Percentiles rank a stretch among this genome's conserved stretches.
These are phyloP conservation scores for Chaetomium sp. DNA, from an alignment of 2,329 filamentous ascomycete genomes.

Conservation along the genomic window DNA sequence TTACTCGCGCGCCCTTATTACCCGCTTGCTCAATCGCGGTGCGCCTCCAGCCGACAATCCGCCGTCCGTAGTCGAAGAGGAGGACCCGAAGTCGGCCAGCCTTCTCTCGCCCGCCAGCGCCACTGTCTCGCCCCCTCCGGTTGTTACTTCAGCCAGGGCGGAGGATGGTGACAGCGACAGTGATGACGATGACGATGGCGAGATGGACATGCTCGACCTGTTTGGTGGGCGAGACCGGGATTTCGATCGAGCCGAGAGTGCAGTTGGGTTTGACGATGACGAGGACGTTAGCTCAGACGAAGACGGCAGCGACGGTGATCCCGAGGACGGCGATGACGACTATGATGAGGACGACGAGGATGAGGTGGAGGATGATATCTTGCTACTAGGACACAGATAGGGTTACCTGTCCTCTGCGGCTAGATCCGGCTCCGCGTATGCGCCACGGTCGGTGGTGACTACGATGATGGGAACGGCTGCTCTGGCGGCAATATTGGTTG, in stretches of 20 bases:
- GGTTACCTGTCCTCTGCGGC: background rate
- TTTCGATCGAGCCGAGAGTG: constrained; percentile 27
- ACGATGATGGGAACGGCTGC: background rate
- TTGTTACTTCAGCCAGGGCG: constrained; percentile 34
- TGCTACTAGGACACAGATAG: constrained; percentile 45
- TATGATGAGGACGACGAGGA: constrained; percentile 38
- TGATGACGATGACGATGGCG: constrained; percentile 39
- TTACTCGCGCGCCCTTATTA: constrained; percentile 9
- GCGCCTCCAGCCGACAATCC: background rate
- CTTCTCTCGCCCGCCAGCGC: background rate
- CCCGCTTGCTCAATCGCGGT: constrained; percentile 3
- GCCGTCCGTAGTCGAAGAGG: background rate
- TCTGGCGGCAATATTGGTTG: background rate
- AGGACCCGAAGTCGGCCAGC: background rate
- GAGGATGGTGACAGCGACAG: constrained; percentile 36
- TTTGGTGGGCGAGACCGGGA: constrained; percentile 47
- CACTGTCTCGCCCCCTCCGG: background rate
- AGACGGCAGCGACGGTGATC: constrained; percentile 32
- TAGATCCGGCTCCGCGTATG: no score
- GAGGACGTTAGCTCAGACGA: constrained; percentile 36
- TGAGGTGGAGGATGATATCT: constrained; percentile 46
- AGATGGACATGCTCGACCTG: constrained; percentile 33
- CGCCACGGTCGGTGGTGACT: background rate
- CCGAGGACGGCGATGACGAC: constrained; percentile 36
- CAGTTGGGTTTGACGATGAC: constrained; percentile 36